phyloP scores from a whole-genome alignment of 2,329 filamentous ascomycete genomes.

The Aspergillus amoenus region DNA sequence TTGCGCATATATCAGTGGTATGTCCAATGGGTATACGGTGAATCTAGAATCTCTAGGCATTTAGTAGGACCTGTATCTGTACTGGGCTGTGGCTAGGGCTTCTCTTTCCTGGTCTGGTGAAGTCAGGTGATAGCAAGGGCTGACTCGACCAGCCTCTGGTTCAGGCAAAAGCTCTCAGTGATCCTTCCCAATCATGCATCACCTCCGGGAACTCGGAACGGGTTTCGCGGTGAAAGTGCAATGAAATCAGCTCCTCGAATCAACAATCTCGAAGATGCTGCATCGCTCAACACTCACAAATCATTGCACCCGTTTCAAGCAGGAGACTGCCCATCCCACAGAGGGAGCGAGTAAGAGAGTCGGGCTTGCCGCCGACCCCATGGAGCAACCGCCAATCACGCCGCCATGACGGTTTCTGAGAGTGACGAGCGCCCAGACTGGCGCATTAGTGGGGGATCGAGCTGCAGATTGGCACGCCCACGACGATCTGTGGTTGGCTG shows the following conservation, averaged over 20 bases:
- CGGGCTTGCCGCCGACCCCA: slow-evolving; percentile 13
- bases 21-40: not conserved
- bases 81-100: not conserved
- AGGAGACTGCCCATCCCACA: slow-evolving; percentile 2
- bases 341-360: slow-evolving; percentile 11
- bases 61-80: too few species aligned
- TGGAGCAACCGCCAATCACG: slow-evolving; percentile 12
- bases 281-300: not conserved
- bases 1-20: not conserved
- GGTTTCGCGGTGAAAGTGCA: not conserved
- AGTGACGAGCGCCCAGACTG: slow-evolving; percentile 13
- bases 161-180: not conserved
- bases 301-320: not conserved
- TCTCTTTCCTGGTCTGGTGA: not conserved
- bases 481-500: slow-evolving; percentile 5
- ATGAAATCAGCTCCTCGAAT: not conserved
- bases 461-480: slow-evolving; percentile 12
- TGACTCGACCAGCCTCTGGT: not conserved
- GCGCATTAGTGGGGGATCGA: slow-evolving; percentile 16
- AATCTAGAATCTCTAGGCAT: not conserved
- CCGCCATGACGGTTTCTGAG: not conserved
- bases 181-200: not conserved
- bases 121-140: not conserved
- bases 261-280: not conserved
- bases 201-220: not conserved